Conservation (phyloP, 2,329 filamentous ascomycete species). For the Metarhizium sp. region DNA sequence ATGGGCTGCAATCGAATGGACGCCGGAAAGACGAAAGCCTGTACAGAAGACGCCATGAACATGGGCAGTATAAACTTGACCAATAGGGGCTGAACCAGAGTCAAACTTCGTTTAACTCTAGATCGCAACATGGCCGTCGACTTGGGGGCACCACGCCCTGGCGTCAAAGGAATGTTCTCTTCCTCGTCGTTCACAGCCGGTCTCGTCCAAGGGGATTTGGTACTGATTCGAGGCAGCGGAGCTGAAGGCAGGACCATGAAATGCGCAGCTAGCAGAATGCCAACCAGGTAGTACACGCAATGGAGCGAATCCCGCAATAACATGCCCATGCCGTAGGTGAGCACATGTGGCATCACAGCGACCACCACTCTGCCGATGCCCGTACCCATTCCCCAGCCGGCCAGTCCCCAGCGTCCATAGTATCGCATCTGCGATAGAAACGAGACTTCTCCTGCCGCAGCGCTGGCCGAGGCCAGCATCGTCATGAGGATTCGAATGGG, state of each 20-base stretch:
- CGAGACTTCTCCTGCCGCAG: slow-evolving; percentile 22
- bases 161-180: background rate
- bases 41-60: background rate
- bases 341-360: slow-evolving; percentile 17
- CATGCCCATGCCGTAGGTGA: slow-evolving; percentile 17
- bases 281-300: slow-evolving; percentile 17
- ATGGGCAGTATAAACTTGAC: background rate
- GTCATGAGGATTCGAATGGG: slow-evolving; percentile 19
- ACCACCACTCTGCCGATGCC: slow-evolving; percentile 19
- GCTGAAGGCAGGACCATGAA: slow-evolving; percentile 19
- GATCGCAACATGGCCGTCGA: background rate
- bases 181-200: background rate
- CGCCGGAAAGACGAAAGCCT: background rate
- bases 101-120: background rate
- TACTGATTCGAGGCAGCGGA: slow-evolving; percentile 9
- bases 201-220: background rate
- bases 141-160: too few species aligned
- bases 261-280: slow-evolving; percentile 16
- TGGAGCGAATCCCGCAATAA: slow-evolving; percentile 19
- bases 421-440: slow-evolving; percentile 20
- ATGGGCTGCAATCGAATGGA: background rate
- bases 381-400: slow-evolving; percentile 25
- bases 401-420: slow-evolving; percentile 20
- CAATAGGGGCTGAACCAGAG: background rate
- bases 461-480: slow-evolving; percentile 17